Base-by-base conservation (phyloP, 73 alveolate species). In the Diophrys sp. region DNA sequence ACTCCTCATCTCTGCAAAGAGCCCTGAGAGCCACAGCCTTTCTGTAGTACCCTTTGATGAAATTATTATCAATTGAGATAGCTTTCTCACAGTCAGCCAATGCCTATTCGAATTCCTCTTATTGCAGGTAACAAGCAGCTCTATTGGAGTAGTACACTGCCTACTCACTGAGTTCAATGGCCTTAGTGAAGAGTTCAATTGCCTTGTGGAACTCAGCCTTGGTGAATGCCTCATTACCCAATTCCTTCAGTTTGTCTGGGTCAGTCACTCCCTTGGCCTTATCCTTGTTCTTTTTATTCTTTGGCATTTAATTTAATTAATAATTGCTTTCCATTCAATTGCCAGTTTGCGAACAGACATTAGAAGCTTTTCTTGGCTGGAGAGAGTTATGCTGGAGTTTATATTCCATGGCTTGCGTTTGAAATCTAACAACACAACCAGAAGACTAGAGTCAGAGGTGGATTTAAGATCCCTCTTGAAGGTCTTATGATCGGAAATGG, bases 51-150 rank as follows among this genome's bases (percentile, higher is more conserved):
- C 93, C 94, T 83, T 94, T 95, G 30, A 91, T 95, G 91, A 95
- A 94, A 67, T 86, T 91, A 1, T 97, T 95, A 68, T 96, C 96
- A 62, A 96, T 56, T 67, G 84, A 78, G 73, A 96, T 87, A 26
- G 98, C 98, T 75, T 89, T 94, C 0, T 91, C 93, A 1, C 98
- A 97, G 82, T 96, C 99, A 70, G 74, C 75, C 72, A 79, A 54
- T 28, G 97, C 94, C 26, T 83, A 85, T 30, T 87, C 95, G 56
- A 66, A 91, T 80, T 87, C 84, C 14, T 80, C 90, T 27, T 77
- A 66, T 57, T 82, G 66, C 44, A 74, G 70, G 68, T 75, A 91
- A 28, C 95, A 84, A 33, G 95, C 95, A 0, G 98, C 97, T 73
- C 99, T 44, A 44, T 44, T 44, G 5, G 62, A 44, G 62, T 11